Base-by-base conservation (phyloP, 2,329 filamentous ascomycete genomes). In the Neofusicoccum parvum region DNA sequence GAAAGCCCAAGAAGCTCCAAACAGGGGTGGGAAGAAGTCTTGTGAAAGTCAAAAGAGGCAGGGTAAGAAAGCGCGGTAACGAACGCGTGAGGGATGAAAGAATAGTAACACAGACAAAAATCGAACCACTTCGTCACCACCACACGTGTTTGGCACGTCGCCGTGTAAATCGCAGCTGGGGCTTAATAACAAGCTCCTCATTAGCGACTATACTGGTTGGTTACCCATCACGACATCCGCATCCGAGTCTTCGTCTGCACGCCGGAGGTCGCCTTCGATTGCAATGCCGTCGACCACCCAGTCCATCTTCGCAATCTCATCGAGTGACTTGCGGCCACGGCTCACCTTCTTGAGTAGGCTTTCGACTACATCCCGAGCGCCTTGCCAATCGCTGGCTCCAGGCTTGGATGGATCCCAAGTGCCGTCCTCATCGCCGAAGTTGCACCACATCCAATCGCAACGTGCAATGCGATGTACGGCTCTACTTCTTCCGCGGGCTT, bases 391-490 rank as follows among this genome's bases (percentile, higher is more conserved):
- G 58, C 81, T 82, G 5, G 85, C 87, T 65, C 86, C 85, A 69
- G 89, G 88, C 68, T 86, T 88, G 70, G 87, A 83, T 3, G 83
- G 84, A 56, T 97, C 92, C 83, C 96, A 95, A 64, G 97, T 92
- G 41, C 92, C 93, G 64, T 96, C 91, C 11, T 90, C 88, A 65
- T 93, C 90, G 1, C 89, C 92, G 74, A 90, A 97, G 67, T 91
- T 88, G 67, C 92, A 88, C 95, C 95, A 99, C 54, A 90, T 88
- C 95, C 95, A 99, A 75, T 99, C 95, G 59, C 94, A 92, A 41
- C 95, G 86, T 1, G 95, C 95, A 67, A 99, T 98, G n/a, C 94
- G 89, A 75, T 99, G 95, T 62, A 91, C 94, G 0, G 92, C 94
- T 64, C 92, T 85, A 70, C 91, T 80, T 15, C 94, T 71, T 88